Base-by-base conservation (phyloP, 164 flowering plant species). In the Berberis thunbergii region DNA sequence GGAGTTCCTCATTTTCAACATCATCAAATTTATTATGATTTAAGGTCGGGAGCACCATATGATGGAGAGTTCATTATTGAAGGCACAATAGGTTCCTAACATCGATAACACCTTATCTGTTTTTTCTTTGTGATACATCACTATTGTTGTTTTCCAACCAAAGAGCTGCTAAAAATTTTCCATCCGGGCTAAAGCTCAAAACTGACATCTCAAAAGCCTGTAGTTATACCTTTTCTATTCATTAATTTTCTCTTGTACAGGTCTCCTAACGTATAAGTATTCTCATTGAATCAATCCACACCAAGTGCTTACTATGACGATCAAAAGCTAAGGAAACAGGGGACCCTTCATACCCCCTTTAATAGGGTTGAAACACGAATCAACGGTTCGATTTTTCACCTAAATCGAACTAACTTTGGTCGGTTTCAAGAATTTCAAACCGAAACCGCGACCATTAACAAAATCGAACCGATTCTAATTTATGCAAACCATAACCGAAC, bases 71-170 rank as follows among this genome's bases (percentile, higher is more conserved):
- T 88, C 98, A 95, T 85, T 49, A 89, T 81, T 26, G 88, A 81
- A 57, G 99, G 91, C 72, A 91, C 81, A 69, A 80, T 80, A 10
- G 89, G 77, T 50, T 95, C 98, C 97, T 96, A 82, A 86, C 69
- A 95, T 64, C n/a, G 97, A 68, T 73, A 76, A 86, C n/a, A 85
- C 64, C 71, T 84, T 88, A 68, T 91, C 98, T 49, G 96, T 92
- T 2, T 97, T 95, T 76, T 91, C 97, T 72, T 96, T 84, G 61
- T 95, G 97, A 68, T 91, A 88, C 89, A 95, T 84, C 4, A 91
- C 95, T 43, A 95, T 92, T 26, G 74, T 95, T 97, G 79, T 84
- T 85, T 74, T 73, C 86, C 73, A 84, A 67, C 62, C 98, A 97
- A 1, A 98, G 98, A 8, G 88, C 95, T 54, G 98, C 89, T 61